Percentiles rank a stretch among this genome's conserved stretches.
phyloP scores from a whole-genome alignment of 2,329 filamentous ascomycete species.

The Aspergillus pseudoviridinutans region DNA sequence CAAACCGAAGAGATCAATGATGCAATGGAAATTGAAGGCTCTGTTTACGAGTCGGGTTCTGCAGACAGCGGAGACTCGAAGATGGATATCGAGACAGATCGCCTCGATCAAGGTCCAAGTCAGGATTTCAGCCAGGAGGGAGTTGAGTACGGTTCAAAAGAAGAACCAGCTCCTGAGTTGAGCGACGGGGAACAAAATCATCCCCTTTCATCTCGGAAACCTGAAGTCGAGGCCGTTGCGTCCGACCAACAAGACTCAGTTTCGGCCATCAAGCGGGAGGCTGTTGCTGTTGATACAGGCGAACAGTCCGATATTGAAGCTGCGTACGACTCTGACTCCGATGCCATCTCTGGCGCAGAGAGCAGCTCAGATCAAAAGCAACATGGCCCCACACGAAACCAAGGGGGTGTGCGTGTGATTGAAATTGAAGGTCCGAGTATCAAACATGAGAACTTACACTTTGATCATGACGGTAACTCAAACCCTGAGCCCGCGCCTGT shows the following conservation, averaged over 20 bases:
- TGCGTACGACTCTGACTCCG: not conserved
- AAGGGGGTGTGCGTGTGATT: not conserved
- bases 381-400: too few species aligned
- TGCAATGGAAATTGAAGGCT: constrained; percentile 2
- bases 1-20: not conserved
- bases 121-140: not conserved
- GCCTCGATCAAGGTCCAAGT: not conserved
- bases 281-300: not conserved
- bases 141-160: not conserved
- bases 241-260: not conserved
- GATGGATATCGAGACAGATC: not conserved
- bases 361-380: not conserved
- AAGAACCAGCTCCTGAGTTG: not conserved
- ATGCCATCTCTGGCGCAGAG: not conserved
- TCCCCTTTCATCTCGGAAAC: not conserved
- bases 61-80: not conserved
- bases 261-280: not conserved
- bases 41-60: not conserved
- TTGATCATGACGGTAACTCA: not conserved
- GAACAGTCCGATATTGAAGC: not conserved
- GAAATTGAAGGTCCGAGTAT: too few species aligned
- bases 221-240: not conserved
- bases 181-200: not conserved
- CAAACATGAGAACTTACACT: not conserved
- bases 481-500: not conserved